phyloP scores from a whole-genome alignment of 352 stramenopile genomes.

The Phytophthora uliginosa region DNA sequence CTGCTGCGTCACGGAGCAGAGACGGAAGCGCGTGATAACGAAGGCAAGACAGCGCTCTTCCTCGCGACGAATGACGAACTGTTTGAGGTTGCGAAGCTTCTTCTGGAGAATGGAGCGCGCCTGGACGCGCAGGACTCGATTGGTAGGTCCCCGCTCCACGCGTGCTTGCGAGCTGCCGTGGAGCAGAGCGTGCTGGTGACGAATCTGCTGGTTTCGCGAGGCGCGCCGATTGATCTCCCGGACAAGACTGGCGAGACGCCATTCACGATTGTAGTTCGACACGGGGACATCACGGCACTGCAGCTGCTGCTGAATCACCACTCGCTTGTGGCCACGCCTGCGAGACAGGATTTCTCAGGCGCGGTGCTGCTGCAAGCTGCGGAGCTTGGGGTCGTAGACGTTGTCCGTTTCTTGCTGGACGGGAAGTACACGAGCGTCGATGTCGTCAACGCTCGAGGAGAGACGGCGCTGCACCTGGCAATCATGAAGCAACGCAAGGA shows the following conservation, averaged over 20 bases:
- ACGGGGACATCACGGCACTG: constrained; percentile 30
- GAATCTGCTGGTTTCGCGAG: constrained; percentile 40
- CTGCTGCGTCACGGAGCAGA: constrained; percentile 37
- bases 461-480: constrained; percentile 44
- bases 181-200: constrained; percentile 39
- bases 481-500: constrained; percentile 37
- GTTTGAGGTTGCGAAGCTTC: constrained; percentile 34
- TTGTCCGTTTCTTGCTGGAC: constrained; percentile 38
- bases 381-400: constrained; percentile 31
- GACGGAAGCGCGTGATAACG: constrained; percentile 30
- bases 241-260: constrained; percentile 36
- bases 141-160: constrained; percentile 35
- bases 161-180: constrained; percentile 26
- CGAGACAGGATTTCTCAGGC: constrained; percentile 34
- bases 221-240: constrained; percentile 33
- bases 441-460: constrained; percentile 39
- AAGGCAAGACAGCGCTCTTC: constrained; percentile 45
- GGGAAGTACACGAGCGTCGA: constrained; percentile 38
- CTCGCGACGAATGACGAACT: constrained; percentile 48
- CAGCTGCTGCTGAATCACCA: constrained; percentile 46
- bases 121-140: constrained; percentile 35
- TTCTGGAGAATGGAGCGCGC: constrained; percentile 38
- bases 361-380: constrained; percentile 36
- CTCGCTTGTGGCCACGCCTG: constrained; percentile 29
- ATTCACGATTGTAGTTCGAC: constrained; percentile 33